Conservation (phyloP, 352 stramenopile genomes). For the Lagenidium sp. region DNA sequence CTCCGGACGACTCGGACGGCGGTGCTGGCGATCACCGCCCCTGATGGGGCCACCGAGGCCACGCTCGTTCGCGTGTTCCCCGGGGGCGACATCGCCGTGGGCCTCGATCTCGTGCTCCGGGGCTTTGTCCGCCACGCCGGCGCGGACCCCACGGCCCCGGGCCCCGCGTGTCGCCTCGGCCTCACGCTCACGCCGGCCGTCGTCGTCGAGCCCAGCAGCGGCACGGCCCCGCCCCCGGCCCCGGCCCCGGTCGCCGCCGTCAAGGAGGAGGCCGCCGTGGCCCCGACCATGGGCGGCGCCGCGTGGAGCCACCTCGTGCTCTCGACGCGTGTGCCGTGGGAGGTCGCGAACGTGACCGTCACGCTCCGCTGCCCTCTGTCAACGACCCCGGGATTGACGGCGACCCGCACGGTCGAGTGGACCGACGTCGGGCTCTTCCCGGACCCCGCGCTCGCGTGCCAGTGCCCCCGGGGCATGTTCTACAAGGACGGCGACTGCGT, state of each 20-base stretch:
- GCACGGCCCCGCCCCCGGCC: background rate
- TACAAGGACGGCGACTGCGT: constrained; percentile 27
- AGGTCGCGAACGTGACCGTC: constrained; percentile 25
- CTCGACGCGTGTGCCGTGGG: constrained; percentile 15
- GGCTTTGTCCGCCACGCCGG: constrained; percentile 26
- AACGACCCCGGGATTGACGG: constrained; percentile 14
- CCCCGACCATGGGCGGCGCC: background rate
- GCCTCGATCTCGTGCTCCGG: constrained; percentile 27
- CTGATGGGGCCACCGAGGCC: constrained; percentile 9
- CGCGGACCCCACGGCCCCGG: background rate
- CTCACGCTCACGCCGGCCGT: background rate
- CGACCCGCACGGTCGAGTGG: constrained; percentile 26
- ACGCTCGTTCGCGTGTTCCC: constrained; percentile 18
- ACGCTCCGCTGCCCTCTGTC: constrained; percentile 25
- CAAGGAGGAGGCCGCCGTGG: background rate
- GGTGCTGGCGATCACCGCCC: constrained; percentile 17
- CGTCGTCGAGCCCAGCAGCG: background rate
- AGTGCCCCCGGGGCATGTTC: constrained; percentile 50
- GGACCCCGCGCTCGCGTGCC: constrained; percentile 38
- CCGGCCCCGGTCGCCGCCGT: background rate
- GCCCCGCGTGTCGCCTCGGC: background rate
- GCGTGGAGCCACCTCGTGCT: constrained; percentile 8
- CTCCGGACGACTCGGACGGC: constrained; percentile 25
- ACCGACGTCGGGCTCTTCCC: constrained; percentile 42
- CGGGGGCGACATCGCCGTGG: constrained; percentile 25